A percentile compares a stretch with the other conserved stretches of the same genome.
phyloP scores from a whole-genome alignment of 371 early-diverging fungal genomes.

The Mortierella sp. region DNA sequence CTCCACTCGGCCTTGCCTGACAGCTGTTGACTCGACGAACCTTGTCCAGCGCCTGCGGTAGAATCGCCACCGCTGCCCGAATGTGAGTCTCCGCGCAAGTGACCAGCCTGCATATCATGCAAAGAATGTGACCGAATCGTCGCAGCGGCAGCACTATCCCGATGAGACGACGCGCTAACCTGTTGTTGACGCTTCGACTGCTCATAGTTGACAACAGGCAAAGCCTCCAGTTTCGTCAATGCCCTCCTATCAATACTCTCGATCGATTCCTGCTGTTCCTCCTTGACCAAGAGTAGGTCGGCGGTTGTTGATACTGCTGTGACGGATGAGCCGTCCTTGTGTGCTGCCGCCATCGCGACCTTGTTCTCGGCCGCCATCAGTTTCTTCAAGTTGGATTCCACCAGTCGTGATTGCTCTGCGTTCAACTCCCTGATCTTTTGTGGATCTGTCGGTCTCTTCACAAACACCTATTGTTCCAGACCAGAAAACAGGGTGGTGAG shows the following conservation, averaged over 20 bases:
- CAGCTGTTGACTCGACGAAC: background rate
- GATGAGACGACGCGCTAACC: slow-evolving; percentile 19
- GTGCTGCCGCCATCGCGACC: slow-evolving; percentile 59
- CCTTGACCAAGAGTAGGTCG: slow-evolving; percentile 34
- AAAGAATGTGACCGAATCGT: slow-evolving; percentile 6
- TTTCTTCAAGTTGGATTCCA: slow-evolving; percentile 72
- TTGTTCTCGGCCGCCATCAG: slow-evolving; percentile 71
- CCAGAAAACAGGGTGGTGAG: background rate
- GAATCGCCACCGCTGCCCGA: background rate
- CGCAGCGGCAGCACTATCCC: slow-evolving; percentile 12
- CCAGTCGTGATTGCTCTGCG: slow-evolving; percentile 73
- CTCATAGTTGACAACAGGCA: slow-evolving; percentile 72
- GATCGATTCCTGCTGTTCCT: slow-evolving; percentile 28
- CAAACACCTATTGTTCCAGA: slow-evolving; percentile 62
- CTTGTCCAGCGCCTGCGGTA: slow-evolving; percentile 1
- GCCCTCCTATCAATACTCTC: slow-evolving; percentile 31
- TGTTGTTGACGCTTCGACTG: slow-evolving; percentile 60
- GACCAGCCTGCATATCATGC: slow-evolving; percentile 26
- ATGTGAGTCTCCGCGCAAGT: slow-evolving; percentile 26
- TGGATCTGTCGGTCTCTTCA: slow-evolving; percentile 70
- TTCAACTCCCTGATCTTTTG: slow-evolving; percentile 72
- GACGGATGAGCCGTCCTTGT: slow-evolving; percentile 30
- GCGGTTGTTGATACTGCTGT: slow-evolving; percentile 11
- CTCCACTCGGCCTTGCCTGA: slow-evolving; percentile 39
- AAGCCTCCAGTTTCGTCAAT: slow-evolving; percentile 32